Conservation (phyloP, 441 rosid species). For the Euphorbia neoarborescens region DNA sequence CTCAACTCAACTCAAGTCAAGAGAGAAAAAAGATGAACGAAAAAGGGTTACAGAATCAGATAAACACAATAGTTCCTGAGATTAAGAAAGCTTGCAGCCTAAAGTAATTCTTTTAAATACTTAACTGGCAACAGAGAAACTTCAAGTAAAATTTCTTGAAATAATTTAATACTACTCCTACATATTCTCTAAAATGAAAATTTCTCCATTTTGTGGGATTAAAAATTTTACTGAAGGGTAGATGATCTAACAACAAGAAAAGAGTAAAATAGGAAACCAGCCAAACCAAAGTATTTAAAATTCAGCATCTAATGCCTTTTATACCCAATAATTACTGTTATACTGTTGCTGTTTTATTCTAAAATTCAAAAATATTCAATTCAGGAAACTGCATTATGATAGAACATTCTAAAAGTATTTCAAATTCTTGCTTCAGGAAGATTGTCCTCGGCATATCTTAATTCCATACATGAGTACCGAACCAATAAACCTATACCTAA, state of each 20-base stretch:
- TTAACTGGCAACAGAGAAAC: neutral
- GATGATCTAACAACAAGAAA: neutral
- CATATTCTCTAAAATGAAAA: neutral
- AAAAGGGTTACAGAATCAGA: neutral
- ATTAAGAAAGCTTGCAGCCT: neutral
- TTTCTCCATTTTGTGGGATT: neutral
- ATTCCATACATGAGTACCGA: neutral
- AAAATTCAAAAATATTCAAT: neutral
- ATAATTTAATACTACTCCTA: neutral
- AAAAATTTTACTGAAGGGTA: neutral
- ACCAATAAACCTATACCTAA: neutral
- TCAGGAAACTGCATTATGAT: neutral
- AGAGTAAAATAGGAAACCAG: neutral
- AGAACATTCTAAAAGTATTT: neutral
- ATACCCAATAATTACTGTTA: neutral
- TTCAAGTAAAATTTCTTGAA: neutral
- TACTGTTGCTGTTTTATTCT: neutral
- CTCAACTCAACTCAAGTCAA: no score
- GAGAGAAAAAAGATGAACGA: neutral
- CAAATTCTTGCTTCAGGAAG: neutral
- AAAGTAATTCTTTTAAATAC: neutral
- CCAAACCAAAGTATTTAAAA: no score
- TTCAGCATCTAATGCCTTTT: neutral
- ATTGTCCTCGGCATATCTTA: neutral
- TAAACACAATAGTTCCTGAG: neutral